Base-by-base conservation (phyloP, 441 rosid species). In the Gossypium schwendimanii region DNA sequence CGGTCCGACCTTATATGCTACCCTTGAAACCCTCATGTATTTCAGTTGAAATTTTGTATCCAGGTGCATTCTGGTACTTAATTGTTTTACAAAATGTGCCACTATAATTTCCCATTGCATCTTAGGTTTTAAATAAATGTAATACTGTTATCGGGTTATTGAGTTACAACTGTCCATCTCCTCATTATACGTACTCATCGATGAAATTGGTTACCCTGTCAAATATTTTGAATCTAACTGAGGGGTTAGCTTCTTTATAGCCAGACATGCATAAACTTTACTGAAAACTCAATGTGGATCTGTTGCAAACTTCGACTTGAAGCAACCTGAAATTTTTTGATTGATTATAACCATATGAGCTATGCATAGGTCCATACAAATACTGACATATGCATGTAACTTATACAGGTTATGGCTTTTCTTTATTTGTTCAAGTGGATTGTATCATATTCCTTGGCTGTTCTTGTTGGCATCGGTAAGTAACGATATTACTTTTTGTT, bases 381-480 rank as follows among this genome's bases (percentile, higher is more conserved):
- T 52, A 28, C 31, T 68, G 31, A 68, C 61, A 6, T 31, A 10
- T 52, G 44, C 24, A 2, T 28, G 55, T 14, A 66, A 66, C 18
- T 9, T 18, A 75, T 79, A 39, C 91, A 94, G 98, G 82, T 81
- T 17, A 83, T 77, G 2, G 74, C 76, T 55, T 67, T 78, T 18
- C 82, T 87, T 53, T 90, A 81, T 84, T 61, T 84, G 15, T 31
- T 85, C 75, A 91, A 81, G 83, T 73, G 78, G 66, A 67, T 86
- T 53, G 57, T 84, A 60, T 77, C 78, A 4, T 80, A 71, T 39
- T 84, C 88, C 41, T 28, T 84, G 66, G 78, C 84, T 12, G 61
- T 78, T 66, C 73, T 76, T 50, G 18, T 83, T 0, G 91, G 91
- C 72, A 68, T 83, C 61, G 93, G 97, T 93, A 79, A 80, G 88